Evolutionary conservation across 331 rosid genomes (phyloP).

Genomic region (Arachis monticola): DNA sequence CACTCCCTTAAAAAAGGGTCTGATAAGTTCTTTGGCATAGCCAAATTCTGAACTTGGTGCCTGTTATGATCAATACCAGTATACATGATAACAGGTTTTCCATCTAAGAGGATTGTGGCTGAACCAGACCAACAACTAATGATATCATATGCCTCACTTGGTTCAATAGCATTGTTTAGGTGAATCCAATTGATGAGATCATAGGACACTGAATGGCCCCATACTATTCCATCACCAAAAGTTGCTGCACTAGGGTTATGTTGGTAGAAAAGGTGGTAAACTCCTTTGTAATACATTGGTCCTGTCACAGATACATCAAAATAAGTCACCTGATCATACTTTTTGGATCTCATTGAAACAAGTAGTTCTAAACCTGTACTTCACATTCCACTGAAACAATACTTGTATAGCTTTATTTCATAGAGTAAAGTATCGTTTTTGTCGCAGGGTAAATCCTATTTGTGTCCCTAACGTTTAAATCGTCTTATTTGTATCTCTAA

Average conservation of each 20-base stretch:
- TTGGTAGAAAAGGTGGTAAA: constrained; percentile 61
- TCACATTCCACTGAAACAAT: background rate
- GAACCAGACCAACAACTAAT: constrained; percentile 73
- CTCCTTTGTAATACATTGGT: constrained; percentile 60
- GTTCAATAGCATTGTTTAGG: constrained; percentile 47
- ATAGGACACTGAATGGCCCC: constrained; percentile 63
- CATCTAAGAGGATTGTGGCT: constrained; percentile 49
- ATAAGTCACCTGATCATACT: background rate
- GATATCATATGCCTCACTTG: constrained; percentile 54
- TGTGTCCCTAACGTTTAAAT: no score
- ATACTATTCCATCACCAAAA: constrained; percentile 55
- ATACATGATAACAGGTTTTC: constrained; percentile 49
- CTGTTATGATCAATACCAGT: constrained; percentile 41
- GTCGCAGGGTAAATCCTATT: no score
- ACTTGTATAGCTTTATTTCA: background rate
- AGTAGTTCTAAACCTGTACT: no score
- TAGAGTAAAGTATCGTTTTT: background rate
- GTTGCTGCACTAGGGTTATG: constrained; percentile 59
- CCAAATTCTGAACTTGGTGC: constrained; percentile 53
- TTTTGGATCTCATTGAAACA: background rate
- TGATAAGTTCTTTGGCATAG: constrained; percentile 47
- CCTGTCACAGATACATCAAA: constrained; percentile 42
- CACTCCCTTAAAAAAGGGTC: constrained; percentile 50
- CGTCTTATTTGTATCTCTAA: no score
- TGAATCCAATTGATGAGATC: constrained; percentile 63